Evolutionary conservation across 1,284 basidiomycete species (phyloP), one percentile per base, ranked within the genome.

Genomic region (Trichosporon coremiiforme): DNA sequence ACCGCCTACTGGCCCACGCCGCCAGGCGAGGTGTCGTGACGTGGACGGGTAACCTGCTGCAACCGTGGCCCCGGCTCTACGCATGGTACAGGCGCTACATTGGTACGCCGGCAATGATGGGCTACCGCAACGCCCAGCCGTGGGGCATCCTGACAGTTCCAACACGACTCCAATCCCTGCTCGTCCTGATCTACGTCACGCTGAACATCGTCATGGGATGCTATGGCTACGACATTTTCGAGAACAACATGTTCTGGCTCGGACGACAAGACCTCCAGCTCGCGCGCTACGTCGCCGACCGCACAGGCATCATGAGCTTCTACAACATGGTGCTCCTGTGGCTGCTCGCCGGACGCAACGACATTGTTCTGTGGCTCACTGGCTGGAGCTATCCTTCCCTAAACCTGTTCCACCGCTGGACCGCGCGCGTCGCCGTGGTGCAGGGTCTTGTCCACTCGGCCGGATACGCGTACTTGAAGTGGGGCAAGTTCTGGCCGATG

Each of bases 201-300:
- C 55, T 77, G 67, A 77, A 79, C 71, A 15, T 79, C 64, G 60
- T 76, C 53, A 75, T 84, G 80, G 25, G 82, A 76, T 71, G 83
- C 84, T 64, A 83, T 77, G 72, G 86, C 80, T 76, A 88, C 79
- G 64, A 92, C 83, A 60, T 89, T 88, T 79, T 88, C 84, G 35
- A 73, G 2, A 71, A 76, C 6, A 76, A 76, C 68, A 64, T 75
- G 8, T 73, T 68, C 65, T 76, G 70, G 66, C 62, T 60, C 4
- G 31, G 47, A 4, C 53, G 67, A 17, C 50, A 55, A 8, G 55
- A 66, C 29, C 13, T 63, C 17, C 75, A 77, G 65, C 55, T 76
- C 22, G 68, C 47, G 1, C 68, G 76, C 31, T 77, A 76, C 57
- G 35, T 77, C 10, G 72, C 73, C 10, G 77, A 77, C 68, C 71